Evolutionary conservation across 2,329 filamentous ascomycete genomes (phyloP).

Genomic region (Diaporthe helianthi): DNA sequence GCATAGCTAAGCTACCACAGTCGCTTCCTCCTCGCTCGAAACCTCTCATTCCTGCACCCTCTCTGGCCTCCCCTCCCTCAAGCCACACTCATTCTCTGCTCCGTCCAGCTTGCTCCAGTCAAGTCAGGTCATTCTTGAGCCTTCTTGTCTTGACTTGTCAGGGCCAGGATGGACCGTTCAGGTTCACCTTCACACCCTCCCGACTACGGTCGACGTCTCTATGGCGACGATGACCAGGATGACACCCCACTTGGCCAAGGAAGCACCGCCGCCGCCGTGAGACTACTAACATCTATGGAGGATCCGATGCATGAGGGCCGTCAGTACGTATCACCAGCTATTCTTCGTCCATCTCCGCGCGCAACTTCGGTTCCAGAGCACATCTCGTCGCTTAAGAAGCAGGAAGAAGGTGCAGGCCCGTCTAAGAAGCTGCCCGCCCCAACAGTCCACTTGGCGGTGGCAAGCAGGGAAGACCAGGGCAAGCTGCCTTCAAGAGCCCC

Average conservation of each 20-base stretch:
- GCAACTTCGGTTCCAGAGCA: conserved; percentile 45
- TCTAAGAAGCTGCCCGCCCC: conserved; percentile 36
- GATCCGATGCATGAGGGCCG: conserved; percentile 54
- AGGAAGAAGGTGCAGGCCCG: conserved; percentile 46
- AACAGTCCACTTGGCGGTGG: conserved; percentile 32
- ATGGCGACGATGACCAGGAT: conserved; percentile 60
- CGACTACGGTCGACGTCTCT: conserved; percentile 63
- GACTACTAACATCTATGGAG: conserved; percentile 69
- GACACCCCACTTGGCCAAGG: conserved; percentile 53
- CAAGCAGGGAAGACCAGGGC: conserved; percentile 21
- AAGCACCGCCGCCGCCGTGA: conserved; percentile 59
- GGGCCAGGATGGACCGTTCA: conserved; percentile 55
- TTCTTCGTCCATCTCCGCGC: conserved; percentile 38
- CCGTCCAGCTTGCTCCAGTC: conserved; percentile 4
- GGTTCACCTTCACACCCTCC: conserved; percentile 60
- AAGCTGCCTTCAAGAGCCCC: conserved; percentile 36
- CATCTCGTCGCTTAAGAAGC: conserved; percentile 46
- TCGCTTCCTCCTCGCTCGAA: conserved; percentile 8
- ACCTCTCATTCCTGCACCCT: conserved; percentile 13
- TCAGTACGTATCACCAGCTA: conserved; percentile 60
- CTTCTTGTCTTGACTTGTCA: conserved; percentile 1
- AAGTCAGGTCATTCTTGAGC: not conserved
- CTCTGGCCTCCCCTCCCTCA: conserved; percentile 13
- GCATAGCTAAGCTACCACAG: conserved; percentile 9
- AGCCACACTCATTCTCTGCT: conserved; percentile 23